These are phyloP conservation scores for Beauveria pseudobassiana DNA, from an alignment of 2,329 filamentous ascomycete species.

Conservation along the genomic window DNA sequence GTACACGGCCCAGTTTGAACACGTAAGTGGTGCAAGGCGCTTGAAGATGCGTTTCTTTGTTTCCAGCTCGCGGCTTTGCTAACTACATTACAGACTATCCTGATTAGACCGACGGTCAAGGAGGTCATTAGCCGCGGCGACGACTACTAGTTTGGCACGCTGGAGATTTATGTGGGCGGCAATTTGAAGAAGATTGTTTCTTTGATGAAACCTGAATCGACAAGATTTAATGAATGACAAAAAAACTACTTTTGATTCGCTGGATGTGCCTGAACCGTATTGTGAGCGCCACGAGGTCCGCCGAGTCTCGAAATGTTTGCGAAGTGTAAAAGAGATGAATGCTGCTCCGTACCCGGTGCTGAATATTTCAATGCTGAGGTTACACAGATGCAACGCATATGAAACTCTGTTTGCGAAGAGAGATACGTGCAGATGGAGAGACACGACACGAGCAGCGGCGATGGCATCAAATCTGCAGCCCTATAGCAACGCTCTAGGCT, in stretches of 20 bases:
- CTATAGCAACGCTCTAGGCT: too few species aligned
- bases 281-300: neutral
- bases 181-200: neutral
- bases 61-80: slow-evolving; percentile 9
- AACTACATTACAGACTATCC: slow-evolving; percentile 50
- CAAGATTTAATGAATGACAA: neutral
- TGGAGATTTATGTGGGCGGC: neutral
- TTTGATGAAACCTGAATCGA: too few species aligned
- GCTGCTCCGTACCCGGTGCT: neutral
- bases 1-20: slow-evolving; percentile 90
- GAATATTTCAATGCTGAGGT: neutral
- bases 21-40: slow-evolving; percentile 56
- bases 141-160: slow-evolving; percentile 55
- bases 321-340: neutral
- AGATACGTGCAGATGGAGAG: neutral
- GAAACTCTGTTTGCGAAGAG: neutral
- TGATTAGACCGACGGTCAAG: slow-evolving; percentile 73
- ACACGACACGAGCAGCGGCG: too few species aligned
- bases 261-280: neutral
- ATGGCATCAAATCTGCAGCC: neutral
- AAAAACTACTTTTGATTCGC: neutral
- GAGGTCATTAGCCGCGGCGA: slow-evolving; percentile 82
- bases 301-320: neutral
- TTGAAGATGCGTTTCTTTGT: neutral
- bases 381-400: neutral